Evolutionary conservation across 2,329 filamentous ascomycete species (phyloP), one percentile per base, ranked within the genome.

Genomic region (Sarocladiaceae sp.): DNA sequence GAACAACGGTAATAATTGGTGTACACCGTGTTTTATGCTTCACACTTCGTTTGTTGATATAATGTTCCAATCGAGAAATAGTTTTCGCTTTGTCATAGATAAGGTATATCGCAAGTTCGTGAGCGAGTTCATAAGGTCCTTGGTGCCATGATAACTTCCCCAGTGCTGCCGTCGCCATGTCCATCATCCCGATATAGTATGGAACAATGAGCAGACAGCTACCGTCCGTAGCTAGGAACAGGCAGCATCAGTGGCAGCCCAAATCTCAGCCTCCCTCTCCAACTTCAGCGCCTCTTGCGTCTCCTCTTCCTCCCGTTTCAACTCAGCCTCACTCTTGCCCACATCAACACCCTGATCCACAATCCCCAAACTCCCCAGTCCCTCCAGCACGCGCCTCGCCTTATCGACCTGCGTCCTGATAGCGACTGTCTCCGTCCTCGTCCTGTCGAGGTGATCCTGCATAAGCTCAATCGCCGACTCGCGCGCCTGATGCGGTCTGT

Each of bases 401-500:
- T 87, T 87, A 58, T 86, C 83, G 50, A 83, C 84, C 62, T 84
- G 84, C 54, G 79, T 79, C 53, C 78, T 77, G 42, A 91, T 82
- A 3, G 79, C 81, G 29, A 82, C 76, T 1, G 91, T 90, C 69
- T 97, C 91, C 52, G 79, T 80, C 58, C 79, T 82, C 52, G 86
- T 86, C 59, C 76, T 78, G 59, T 89, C 84, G 26, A 96, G 71
- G 62, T 93, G 87, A 58, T 88, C 86, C 69, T 96, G 88, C 87
- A 97, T 91, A 74, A 93, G 81, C 58, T 86, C 71, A 28, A 96
- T 96, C 53, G 96, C 75, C 25, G 86, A 91, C 72, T 97, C 92
- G 40, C 93, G 75, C 22, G 92, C 91, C 71, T 97, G 93, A 66
- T 97, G 92, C 10, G 92, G 92, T 28, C 93, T 81, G 70, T 96